These are phyloP conservation scores for Diaporthe sp. DNA, from an alignment of 2,329 filamentous ascomycete genomes.

Conservation along the genomic window DNA sequence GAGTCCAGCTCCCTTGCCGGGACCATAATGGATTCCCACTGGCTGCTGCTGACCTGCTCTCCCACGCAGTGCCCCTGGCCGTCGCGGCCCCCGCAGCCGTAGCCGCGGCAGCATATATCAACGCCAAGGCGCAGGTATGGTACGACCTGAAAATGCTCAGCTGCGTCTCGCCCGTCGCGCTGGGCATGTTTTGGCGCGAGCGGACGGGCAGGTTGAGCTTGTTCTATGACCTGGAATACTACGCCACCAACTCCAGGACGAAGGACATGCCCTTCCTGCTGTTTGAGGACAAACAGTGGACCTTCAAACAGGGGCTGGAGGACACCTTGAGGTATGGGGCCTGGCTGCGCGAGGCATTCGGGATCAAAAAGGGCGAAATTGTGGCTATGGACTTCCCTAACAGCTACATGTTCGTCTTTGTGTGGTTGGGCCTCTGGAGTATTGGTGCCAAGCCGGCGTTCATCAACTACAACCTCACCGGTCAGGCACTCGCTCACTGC, in stretches of 20 bases:
- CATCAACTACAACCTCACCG: slow-evolving; percentile 88
- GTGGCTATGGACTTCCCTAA: slow-evolving; percentile 88
- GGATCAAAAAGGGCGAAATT: slow-evolving; percentile 78
- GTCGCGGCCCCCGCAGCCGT: slow-evolving; percentile 72
- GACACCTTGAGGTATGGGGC: slow-evolving; percentile 78
- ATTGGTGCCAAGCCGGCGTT: slow-evolving; percentile 88
- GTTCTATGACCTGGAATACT: slow-evolving; percentile 82
- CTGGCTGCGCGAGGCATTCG: slow-evolving; percentile 77
- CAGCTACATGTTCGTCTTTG: slow-evolving; percentile 81
- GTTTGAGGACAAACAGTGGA: slow-evolving; percentile 78
- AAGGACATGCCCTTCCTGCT: slow-evolving; percentile 73
- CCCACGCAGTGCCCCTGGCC: slow-evolving; percentile 63
- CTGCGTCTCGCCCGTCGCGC: slow-evolving; percentile 62
- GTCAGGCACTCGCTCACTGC: slow-evolving; percentile 80
- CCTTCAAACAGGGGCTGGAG: slow-evolving; percentile 83
- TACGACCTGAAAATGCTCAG: slow-evolving; percentile 76
- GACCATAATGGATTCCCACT: background rate
- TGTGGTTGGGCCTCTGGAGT: slow-evolving; percentile 85
- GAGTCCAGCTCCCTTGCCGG: background rate
- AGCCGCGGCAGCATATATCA: slow-evolving; percentile 82
- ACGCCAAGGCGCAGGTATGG: slow-evolving; percentile 76
- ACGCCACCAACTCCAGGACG: slow-evolving; percentile 66
- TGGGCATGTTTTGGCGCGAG: slow-evolving; percentile 62
- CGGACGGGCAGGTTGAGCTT: slow-evolving; percentile 74
- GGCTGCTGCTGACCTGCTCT: slow-evolving; percentile 37